These are phyloP conservation scores for Fraxinus quadrangulata DNA, from an alignment of 257 asterid genomes.

Conservation along the genomic window DNA sequence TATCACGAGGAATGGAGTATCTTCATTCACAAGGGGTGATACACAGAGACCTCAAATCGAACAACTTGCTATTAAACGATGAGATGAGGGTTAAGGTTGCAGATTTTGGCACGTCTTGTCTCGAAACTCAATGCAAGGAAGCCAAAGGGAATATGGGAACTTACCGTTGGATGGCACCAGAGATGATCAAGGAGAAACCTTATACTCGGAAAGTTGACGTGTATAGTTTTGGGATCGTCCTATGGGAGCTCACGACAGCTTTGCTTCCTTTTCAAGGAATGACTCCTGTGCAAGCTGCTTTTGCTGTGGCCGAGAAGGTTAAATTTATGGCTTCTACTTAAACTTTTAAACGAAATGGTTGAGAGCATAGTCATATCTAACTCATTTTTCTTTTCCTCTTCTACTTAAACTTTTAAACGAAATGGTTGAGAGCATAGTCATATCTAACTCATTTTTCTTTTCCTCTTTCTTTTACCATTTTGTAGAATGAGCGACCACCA, in stretches of 20 bases:
- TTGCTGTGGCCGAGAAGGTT: slow-evolving; percentile 80
- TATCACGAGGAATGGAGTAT: slow-evolving; percentile 81
- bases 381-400: background rate
- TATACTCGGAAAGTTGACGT: slow-evolving; percentile 81
- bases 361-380: background rate
- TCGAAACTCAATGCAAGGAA: slow-evolving; percentile 63
- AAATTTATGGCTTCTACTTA: background rate
- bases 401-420: background rate
- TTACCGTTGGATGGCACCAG: slow-evolving; percentile 98
- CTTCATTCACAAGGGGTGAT: slow-evolving; percentile 87
- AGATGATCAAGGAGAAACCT: slow-evolving; percentile 70
- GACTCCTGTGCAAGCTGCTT: slow-evolving; percentile 95
- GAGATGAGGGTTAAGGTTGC: slow-evolving; percentile 85
- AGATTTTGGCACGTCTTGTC: slow-evolving; percentile 82
- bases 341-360: background rate
- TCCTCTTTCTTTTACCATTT: background rate
- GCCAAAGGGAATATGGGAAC: slow-evolving; percentile 73
- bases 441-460: background rate
- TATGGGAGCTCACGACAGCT: slow-evolving; percentile 81
- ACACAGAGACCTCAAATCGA: slow-evolving; percentile 88
- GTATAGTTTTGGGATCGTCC: slow-evolving; percentile 79
- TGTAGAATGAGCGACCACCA: slow-evolving; percentile 93
- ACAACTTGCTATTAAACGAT: slow-evolving; percentile 69
- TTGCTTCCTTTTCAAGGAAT: slow-evolving; percentile 76
- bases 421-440: background rate